phyloP scores from a whole-genome alignment of 202 grass and related monocot genomes.

The Setaria viridis region DNA sequence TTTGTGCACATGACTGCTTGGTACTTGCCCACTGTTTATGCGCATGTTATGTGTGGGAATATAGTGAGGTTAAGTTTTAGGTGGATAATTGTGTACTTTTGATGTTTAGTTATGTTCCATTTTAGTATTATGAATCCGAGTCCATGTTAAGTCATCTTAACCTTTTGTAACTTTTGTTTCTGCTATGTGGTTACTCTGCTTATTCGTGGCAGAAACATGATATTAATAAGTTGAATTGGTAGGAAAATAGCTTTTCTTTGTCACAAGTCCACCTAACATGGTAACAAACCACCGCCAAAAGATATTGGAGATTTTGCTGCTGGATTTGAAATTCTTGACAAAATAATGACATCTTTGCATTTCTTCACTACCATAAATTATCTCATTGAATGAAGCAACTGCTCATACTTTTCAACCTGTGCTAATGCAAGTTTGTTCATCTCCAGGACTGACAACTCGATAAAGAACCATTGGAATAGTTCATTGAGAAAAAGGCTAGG shows the following conservation, averaged over 20 bases:
- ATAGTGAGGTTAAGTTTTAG: constrained; percentile 11
- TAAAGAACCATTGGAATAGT: constrained; percentile 98
- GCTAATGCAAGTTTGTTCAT: constrained; percentile 45
- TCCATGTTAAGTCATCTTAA: not conserved
- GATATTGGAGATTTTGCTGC: not conserved
- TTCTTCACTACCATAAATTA: not conserved
- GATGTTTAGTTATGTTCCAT: constrained; percentile 21
- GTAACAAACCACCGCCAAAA: not conserved
- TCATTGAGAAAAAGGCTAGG: constrained; percentile 87
- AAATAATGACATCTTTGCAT: constrained; percentile 10
- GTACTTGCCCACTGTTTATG: not conserved
- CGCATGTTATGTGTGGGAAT: not conserved
- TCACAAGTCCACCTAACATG: not conserved
- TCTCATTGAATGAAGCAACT: constrained; percentile 25
- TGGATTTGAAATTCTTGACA: not conserved
- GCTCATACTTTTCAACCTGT: constrained; percentile 27
- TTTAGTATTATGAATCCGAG: not conserved
- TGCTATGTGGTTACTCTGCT: constrained; percentile 20
- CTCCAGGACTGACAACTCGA: constrained; percentile 90
- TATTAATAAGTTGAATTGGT: constrained; percentile 1
- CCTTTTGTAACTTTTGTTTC: constrained; percentile 20
- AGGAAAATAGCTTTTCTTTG: not conserved
- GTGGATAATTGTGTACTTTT: constrained; percentile 1
- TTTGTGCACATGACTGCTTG: constrained; percentile 5
- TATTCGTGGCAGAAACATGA: constrained; percentile 27